phyloP scores from a whole-genome alignment of 495 filamentous ascomycete species.

The Pyronema domesticum region DNA sequence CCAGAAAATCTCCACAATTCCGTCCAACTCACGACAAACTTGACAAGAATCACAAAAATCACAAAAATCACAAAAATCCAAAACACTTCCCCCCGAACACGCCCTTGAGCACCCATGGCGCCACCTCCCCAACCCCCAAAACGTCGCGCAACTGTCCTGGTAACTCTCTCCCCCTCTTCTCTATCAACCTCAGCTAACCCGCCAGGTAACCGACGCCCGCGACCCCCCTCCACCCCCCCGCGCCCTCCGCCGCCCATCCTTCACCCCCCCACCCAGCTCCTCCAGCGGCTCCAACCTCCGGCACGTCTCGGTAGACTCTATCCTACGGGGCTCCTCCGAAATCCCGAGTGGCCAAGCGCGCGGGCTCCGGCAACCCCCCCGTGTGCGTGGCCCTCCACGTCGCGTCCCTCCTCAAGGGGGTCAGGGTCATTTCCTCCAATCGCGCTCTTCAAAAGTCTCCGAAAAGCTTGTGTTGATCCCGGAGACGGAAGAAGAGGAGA shows the following conservation, averaged over 20 bases:
- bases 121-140: neutral
- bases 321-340: slow-evolving; percentile 84
- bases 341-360: slow-evolving; percentile 89
- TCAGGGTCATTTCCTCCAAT: slow-evolving; percentile 52
- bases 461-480: slow-evolving; percentile 93
- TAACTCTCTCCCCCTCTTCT: slow-evolving; percentile 4
- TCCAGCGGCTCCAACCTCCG: slow-evolving; percentile 28
- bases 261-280: slow-evolving; percentile 7
- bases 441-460: slow-evolving; percentile 75
- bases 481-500: slow-evolving; percentile 51
- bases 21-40: too few relatives aligned
- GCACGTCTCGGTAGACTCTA: slow-evolving; percentile 87
- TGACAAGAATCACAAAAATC: too few relatives aligned
- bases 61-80: too few relatives aligned
- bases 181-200: neutral
- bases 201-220: slow-evolving; percentile 7
- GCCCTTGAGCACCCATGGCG: neutral
- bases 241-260: slow-evolving; percentile 1
- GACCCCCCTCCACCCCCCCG: slow-evolving; percentile 23
- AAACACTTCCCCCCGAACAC: too few relatives aligned
- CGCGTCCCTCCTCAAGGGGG: slow-evolving; percentile 34
- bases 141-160: slow-evolving; percentile 20
- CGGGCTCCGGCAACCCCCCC: slow-evolving; percentile 24
- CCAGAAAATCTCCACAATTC: too few relatives aligned
- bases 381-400: slow-evolving; percentile 27